phyloP scores from a whole-genome alignment of 2,329 filamentous ascomycete species.

The Lecanicillium sp. region DNA sequence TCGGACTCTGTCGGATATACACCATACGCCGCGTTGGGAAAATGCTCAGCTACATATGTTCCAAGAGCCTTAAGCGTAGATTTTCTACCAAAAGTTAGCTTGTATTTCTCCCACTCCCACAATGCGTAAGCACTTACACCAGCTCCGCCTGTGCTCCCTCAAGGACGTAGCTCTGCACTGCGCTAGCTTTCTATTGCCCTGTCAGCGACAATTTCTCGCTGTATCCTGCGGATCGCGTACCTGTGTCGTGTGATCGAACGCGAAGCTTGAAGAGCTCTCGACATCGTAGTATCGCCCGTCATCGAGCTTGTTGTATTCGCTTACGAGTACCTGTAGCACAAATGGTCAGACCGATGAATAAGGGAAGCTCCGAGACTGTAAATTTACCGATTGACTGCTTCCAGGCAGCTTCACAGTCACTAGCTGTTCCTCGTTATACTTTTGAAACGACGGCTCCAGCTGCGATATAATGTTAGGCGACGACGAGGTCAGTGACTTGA shows the following conservation, averaged over 20 bases:
- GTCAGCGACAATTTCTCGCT: constrained; percentile 10
- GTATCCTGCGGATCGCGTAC: constrained; percentile 29
- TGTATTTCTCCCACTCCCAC: background rate
- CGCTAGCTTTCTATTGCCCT: constrained; percentile 62
- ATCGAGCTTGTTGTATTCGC: constrained; percentile 74
- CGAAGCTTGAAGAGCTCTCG: constrained; percentile 79
- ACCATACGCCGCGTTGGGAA: constrained; percentile 70
- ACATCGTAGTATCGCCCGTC: constrained; percentile 83
- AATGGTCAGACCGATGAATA: constrained; percentile 12
- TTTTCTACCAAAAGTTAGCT: constrained; percentile 47
- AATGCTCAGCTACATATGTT: constrained; percentile 79
- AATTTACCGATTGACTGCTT: constrained; percentile 57
- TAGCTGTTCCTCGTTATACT: constrained; percentile 96
- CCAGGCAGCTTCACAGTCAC: constrained; percentile 82
- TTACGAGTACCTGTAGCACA: constrained; percentile 62
- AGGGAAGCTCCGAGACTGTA: background rate
- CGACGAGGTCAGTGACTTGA: constrained; percentile 74
- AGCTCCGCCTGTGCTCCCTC: constrained; percentile 72
- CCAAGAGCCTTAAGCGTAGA: constrained; percentile 72
- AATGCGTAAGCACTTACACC: constrained; percentile 51
- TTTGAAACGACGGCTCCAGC: constrained; percentile 76
- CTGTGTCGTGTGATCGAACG: constrained; percentile 77
- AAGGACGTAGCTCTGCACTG: constrained; percentile 67
- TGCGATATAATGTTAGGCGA: constrained; percentile 59
- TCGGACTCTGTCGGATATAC: constrained; percentile 75